A percentile compares a stretch with the other conserved stretches of the same genome.
Evolutionary conservation across 2,329 filamentous ascomycete genomes (phyloP).

Genomic region (Neurospora sp.): DNA sequence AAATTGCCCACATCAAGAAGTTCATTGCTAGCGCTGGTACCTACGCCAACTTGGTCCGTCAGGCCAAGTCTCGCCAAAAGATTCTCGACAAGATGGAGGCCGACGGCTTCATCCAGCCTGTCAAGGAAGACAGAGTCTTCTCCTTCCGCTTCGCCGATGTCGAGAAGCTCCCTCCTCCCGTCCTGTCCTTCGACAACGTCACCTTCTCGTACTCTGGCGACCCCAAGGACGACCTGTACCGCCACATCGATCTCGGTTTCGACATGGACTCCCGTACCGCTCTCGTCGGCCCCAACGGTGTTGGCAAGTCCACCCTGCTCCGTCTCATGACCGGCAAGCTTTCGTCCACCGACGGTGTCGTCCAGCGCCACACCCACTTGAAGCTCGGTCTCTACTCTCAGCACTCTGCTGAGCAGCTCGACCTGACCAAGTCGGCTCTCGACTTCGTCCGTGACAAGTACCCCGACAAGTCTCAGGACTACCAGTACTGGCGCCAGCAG

Average conservation of each 20-base stretch:
- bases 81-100: slow-evolving; percentile 99
- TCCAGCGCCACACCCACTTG: slow-evolving; percentile 91
- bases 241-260: slow-evolving; percentile 93
- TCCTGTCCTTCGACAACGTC: slow-evolving; percentile 92
- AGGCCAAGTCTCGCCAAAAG: slow-evolving; percentile 99
- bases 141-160: slow-evolving; percentile 98
- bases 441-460: slow-evolving; percentile 99
- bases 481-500: slow-evolving; percentile 99
- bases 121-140: slow-evolving; percentile 77
- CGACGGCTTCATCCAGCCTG: slow-evolving; percentile 93
- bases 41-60: slow-evolving; percentile 96
- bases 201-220: slow-evolving; percentile 97
- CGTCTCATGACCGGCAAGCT: slow-evolving; percentile 95
- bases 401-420: slow-evolving; percentile 96
- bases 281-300: slow-evolving; percentile 96
- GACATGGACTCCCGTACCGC: slow-evolving; percentile 99
- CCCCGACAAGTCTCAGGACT: slow-evolving; percentile 78
- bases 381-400: slow-evolving; percentile 98
- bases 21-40: slow-evolving; percentile 99
- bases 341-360: slow-evolving; percentile 68
- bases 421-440: slow-evolving; percentile 92
- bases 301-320: slow-evolving; percentile 94
- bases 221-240: slow-evolving; percentile 82
- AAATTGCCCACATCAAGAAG: slow-evolving; percentile 99
- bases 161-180: slow-evolving; percentile 96